Conservation (phyloP, 441 rosid genomes). For the Syzygium syzygioides region DNA sequence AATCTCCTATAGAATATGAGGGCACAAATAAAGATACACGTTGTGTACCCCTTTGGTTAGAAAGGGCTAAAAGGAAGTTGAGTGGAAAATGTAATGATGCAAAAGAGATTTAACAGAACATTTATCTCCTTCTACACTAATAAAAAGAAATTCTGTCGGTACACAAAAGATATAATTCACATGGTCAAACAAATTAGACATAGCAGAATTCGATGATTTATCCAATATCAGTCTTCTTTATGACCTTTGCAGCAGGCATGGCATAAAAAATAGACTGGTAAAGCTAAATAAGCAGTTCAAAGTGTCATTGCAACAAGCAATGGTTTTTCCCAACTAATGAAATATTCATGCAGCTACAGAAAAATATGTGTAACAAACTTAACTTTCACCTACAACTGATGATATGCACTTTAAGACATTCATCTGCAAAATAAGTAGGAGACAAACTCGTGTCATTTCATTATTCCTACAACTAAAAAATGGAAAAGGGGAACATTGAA, state of each 20-base stretch:
- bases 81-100: not conserved
- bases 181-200: not conserved
- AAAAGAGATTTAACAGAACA: not conserved
- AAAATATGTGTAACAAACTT: not conserved
- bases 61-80: not conserved
- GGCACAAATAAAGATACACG: not conserved
- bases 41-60: not conserved
- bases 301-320: not conserved
- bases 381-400: not conserved
- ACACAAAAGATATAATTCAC: not conserved
- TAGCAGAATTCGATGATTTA: not conserved
- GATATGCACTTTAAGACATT: not conserved
- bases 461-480: not conserved
- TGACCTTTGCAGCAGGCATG: not conserved
- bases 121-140: not conserved
- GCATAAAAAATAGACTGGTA: not conserved
- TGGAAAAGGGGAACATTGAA: not conserved
- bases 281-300: not conserved
- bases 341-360: not conserved
- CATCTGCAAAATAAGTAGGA: not conserved
- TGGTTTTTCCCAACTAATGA: not conserved
- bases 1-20: not conserved
- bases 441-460: not conserved
- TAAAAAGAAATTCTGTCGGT: not conserved
- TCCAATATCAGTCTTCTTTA: not conserved